Percentiles rank a stretch among this genome's conserved stretches.
phyloP scores from a whole-genome alignment of 257 asterid species.

The Ligustrum vulgare region DNA sequence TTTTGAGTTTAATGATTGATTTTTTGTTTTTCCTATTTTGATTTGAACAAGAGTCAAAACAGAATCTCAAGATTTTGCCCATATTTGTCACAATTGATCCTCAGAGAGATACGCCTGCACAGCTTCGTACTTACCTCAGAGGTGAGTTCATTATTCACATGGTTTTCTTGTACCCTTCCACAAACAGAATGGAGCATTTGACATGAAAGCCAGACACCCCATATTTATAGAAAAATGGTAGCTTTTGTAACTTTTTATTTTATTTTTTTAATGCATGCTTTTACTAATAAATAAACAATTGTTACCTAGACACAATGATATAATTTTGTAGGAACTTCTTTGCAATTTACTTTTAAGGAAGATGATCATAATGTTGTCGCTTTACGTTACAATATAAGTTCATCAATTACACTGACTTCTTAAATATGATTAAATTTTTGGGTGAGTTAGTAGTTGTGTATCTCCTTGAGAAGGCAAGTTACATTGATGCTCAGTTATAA shows the following conservation, averaged over 20 bases:
- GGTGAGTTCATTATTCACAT: constrained; percentile 44
- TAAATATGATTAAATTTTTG: neutral
- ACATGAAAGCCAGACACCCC: neutral
- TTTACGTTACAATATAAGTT: neutral
- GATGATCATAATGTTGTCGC: neutral
- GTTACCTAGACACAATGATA: neutral
- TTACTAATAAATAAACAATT: neutral
- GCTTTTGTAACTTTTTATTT: neutral
- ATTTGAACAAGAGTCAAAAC: constrained; percentile 57
- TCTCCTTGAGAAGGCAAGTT: neutral
- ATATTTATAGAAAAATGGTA: neutral
- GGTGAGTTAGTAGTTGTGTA: neutral
- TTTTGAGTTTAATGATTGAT: constrained; percentile 18
- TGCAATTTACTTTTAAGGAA: neutral
- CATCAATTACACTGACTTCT: neutral
- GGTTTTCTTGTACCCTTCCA: constrained; percentile 16
- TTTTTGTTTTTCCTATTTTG: constrained; percentile 20
- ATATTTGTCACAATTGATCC: constrained; percentile 96
- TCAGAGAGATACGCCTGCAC: constrained; percentile 88
- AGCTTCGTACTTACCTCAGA: constrained; percentile 75
- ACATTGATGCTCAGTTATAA: neutral
- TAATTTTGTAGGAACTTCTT: neutral
- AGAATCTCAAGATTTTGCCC: constrained; percentile 73
- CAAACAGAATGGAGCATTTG: neutral
- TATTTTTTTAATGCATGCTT: neutral